These are phyloP conservation scores for Alloteropsis semialata DNA, from an alignment of 176 grass and related monocot genomes.

Conservation along the genomic window DNA sequence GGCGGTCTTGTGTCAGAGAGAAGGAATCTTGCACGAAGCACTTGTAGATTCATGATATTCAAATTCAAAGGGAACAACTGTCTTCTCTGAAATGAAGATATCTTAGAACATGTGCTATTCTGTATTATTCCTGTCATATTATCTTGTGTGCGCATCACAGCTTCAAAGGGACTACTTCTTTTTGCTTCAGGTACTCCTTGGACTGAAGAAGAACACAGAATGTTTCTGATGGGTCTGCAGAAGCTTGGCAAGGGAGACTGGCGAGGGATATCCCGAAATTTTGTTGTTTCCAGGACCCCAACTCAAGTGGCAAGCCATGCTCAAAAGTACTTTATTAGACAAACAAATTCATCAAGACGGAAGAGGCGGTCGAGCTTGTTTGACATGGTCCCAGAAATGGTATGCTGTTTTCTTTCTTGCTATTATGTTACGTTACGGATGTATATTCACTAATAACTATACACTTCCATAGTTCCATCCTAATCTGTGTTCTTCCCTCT, in stretches of 20 bases:
- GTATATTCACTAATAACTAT: conserved; percentile 17
- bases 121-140: not conserved
- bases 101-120: not conserved
- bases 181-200: conserved; percentile 76
- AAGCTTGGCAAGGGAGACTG: conserved; percentile 94
- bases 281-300: conserved; percentile 76
- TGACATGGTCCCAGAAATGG: conserved; percentile 82
- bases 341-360: conserved; percentile 69
- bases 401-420: conserved; percentile 24
- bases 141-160: not conserved
- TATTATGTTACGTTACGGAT: not conserved
- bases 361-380: conserved; percentile 92
- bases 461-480: not conserved
- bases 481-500: conserved; percentile 17
- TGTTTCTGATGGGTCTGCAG: conserved; percentile 81
- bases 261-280: conserved; percentile 86
- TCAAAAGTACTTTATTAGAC: conserved; percentile 92
- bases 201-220: conserved; percentile 92
- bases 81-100: not conserved
- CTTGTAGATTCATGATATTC: not conserved
- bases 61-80: not conserved
- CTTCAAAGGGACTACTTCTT: conserved; percentile 11
- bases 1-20: not conserved
- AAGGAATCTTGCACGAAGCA: not conserved
- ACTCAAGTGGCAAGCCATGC: conserved; percentile 99